Percentiles rank a stretch among this genome's conserved stretches.
Evolutionary conservation across 2,329 filamentous ascomycete genomes (phyloP).

Genomic region (Kalaharituber pfeilii): DNA sequence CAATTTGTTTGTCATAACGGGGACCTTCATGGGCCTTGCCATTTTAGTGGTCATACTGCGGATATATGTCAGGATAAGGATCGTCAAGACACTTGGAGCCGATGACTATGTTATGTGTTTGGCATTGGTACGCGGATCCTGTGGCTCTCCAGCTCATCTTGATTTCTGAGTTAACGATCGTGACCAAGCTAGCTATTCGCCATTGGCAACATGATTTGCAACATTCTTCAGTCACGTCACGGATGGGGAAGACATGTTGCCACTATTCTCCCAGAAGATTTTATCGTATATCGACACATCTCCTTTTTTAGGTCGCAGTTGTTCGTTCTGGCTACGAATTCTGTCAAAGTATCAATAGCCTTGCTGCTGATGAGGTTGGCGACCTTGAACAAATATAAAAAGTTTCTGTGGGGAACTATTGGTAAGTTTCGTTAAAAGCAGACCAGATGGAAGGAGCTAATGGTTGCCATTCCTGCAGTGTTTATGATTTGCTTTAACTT

Average conservation of each 20-base stretch:
- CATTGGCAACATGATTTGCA: conserved; percentile 25
- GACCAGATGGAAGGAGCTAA: too few species aligned
- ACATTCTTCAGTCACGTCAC: conserved; percentile 30
- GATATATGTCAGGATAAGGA: conserved; percentile 31
- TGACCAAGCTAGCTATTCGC: neutral
- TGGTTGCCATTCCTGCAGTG: too few species aligned
- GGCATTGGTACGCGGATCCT: conserved; percentile 27
- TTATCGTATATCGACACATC: conserved; percentile 28
- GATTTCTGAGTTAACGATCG: neutral
- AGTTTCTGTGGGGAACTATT: conserved; percentile 30
- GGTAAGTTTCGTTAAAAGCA: conserved; percentile 23
- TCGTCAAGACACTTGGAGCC: conserved; percentile 33
- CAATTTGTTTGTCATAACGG: conserved; percentile 30
- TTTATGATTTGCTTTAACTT: conserved; percentile 31
- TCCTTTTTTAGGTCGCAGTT: conserved; percentile 34
- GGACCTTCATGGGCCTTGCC: conserved; percentile 28
- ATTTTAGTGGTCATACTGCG: conserved; percentile 29
- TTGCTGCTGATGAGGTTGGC: conserved; percentile 32
- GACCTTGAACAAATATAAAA: conserved; percentile 28
- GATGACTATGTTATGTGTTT: conserved; percentile 35
- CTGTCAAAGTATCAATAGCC: conserved; percentile 34
- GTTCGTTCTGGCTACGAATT: conserved; percentile 30
- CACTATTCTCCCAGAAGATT: conserved; percentile 26
- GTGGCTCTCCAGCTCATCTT: conserved; percentile 13
- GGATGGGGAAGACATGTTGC: conserved; percentile 33